A percentile compares a stretch with the other conserved stretches of the same genome.
These are phyloP conservation scores for Fraxinus ornus DNA, from an alignment of 305 asterid species.

Conservation along the genomic window DNA sequence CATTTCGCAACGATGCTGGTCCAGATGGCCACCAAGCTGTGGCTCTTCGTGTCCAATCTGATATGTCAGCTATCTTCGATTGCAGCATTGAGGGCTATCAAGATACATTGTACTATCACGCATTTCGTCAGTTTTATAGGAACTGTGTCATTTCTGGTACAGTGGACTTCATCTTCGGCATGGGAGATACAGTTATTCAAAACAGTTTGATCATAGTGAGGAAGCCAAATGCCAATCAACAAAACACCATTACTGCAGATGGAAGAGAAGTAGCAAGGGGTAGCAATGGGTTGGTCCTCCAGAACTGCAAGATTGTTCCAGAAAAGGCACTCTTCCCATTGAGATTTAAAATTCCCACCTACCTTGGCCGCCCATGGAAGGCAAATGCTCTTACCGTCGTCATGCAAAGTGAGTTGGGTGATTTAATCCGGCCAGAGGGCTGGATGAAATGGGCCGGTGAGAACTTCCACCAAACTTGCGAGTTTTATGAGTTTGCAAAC, in stretches of 20 bases:
- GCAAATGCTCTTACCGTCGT: slow-evolving; percentile 39
- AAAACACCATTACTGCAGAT: slow-evolving; percentile 67
- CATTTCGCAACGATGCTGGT: slow-evolving; percentile 68
- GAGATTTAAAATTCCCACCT: slow-evolving; percentile 37
- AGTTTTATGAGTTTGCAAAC: slow-evolving; percentile 49
- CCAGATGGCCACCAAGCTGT: slow-evolving; percentile 68
- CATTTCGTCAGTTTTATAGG: slow-evolving; percentile 53
- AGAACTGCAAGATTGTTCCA: slow-evolving; percentile 60
- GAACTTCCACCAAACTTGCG: slow-evolving; percentile 36
- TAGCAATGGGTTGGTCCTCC: slow-evolving; percentile 56
- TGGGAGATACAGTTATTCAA: slow-evolving; percentile 58
- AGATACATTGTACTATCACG: slow-evolving; percentile 44
- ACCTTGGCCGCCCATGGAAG: slow-evolving; percentile 65
- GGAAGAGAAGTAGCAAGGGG: slow-evolving; percentile 39
- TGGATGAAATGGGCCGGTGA: slow-evolving; percentile 40
- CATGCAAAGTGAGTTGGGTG: slow-evolving; percentile 62
- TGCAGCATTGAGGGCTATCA: slow-evolving; percentile 61
- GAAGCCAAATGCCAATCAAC: slow-evolving; percentile 32
- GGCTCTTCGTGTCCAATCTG: slow-evolving; percentile 54
- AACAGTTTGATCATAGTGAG: slow-evolving; percentile 61
- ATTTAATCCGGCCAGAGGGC: slow-evolving; percentile 62
- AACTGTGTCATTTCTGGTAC: slow-evolving; percentile 77
- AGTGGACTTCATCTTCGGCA: slow-evolving; percentile 73
- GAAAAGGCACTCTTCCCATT: slow-evolving; percentile 30
- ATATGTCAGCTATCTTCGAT: slow-evolving; percentile 54